phyloP scores from a whole-genome alignment of 2,329 filamentous ascomycete species.

The Whalleya microplaca region DNA sequence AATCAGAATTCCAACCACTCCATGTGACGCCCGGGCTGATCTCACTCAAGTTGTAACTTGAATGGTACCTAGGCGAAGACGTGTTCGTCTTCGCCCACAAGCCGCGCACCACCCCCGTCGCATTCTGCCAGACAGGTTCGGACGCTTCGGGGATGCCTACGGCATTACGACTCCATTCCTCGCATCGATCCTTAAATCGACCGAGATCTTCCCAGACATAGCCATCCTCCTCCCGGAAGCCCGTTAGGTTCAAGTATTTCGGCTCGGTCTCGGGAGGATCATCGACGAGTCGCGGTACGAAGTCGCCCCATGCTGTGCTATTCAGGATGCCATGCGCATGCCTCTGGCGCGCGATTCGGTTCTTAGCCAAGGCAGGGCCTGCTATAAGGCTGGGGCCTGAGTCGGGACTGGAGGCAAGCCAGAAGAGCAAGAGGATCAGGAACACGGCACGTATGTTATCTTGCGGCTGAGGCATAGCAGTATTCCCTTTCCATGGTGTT shows the following conservation, averaged over 20 bases:
- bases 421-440: conserved; percentile 49
- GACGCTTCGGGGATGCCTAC: conserved; percentile 46
- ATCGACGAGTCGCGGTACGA: conserved; percentile 47
- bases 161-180: conserved; percentile 61
- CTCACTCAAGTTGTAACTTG: conserved; percentile 64
- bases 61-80: conserved; percentile 50
- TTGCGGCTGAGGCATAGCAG: conserved; percentile 52
- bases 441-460: conserved; percentile 50
- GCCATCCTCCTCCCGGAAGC: conserved; percentile 73
- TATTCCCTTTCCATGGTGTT: conserved; percentile 34
- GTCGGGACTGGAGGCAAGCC: conserved; percentile 48
- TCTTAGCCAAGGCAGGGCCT: conserved; percentile 46
- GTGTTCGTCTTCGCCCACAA: conserved; percentile 68
- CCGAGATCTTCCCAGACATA: conserved; percentile 78
- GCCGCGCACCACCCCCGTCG: conserved; percentile 77
- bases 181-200: conserved; percentile 66
- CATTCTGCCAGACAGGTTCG: conserved; percentile 71
- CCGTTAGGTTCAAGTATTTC: conserved; percentile 72
- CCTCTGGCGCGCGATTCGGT: conserved; percentile 56
- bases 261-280: conserved; percentile 35
- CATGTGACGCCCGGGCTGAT: conserved; percentile 71
- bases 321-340: conserved; percentile 58
- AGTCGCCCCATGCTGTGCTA: conserved; percentile 62
- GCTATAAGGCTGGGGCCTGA: conserved; percentile 46
- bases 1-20: conserved; percentile 60